These are phyloP conservation scores for Babesia sp. DNA, from an alignment of 169 alveolate species.

Conservation along the genomic window DNA sequence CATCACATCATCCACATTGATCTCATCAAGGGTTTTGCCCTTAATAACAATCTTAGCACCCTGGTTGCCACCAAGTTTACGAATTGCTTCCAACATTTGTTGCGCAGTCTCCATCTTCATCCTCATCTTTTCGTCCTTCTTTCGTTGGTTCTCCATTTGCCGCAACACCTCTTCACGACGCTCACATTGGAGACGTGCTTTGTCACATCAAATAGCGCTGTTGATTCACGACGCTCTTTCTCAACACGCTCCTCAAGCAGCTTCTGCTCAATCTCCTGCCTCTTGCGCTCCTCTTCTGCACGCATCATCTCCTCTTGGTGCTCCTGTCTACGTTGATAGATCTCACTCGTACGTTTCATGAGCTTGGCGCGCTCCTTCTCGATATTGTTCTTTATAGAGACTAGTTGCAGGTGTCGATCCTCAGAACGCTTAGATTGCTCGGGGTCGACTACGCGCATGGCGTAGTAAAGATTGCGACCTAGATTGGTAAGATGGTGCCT, in stretches of 20 bases:
- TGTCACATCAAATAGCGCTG: too few species aligned
- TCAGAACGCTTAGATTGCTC: constrained; percentile 30
- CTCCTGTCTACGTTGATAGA: constrained; percentile 69
- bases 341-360: constrained; percentile 60
- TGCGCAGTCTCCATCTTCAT: constrained; percentile 79
- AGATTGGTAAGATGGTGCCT: constrained; percentile 59
- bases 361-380: constrained; percentile 54
- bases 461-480: constrained; percentile 62
- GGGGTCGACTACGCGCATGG: constrained; percentile 49
- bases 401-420: constrained; percentile 47
- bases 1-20: constrained; percentile 82
- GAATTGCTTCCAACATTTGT: constrained; percentile 76
- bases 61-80: constrained; percentile 75
- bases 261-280: constrained; percentile 69
- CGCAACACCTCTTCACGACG: constrained; percentile 79
- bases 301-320: constrained; percentile 68
- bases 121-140: constrained; percentile 83
- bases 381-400: constrained; percentile 58
- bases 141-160: constrained; percentile 81
- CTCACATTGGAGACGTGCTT: too few species aligned
- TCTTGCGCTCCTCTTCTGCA: constrained; percentile 64
- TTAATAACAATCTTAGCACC: constrained; percentile 76
- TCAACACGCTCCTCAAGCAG: constrained; percentile 77
- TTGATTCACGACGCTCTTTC: constrained; percentile 57
- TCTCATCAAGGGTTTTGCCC: constrained; percentile 85